Conservation (phyloP, 352 stramenopile species). For the Globisporangium megalacanthum region DNA sequence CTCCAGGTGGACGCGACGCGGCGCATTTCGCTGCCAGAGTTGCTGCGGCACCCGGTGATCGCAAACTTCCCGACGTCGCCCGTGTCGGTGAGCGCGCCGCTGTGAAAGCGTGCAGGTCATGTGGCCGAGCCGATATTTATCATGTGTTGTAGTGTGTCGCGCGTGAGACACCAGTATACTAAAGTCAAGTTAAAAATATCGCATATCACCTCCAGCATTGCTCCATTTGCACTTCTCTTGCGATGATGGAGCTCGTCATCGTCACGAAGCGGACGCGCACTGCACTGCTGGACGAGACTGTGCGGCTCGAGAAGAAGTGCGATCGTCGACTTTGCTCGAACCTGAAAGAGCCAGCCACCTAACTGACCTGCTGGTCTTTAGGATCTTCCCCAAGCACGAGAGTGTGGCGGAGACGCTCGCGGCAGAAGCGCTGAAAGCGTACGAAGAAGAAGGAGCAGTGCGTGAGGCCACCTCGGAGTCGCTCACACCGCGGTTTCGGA, state of each 20-base stretch:
- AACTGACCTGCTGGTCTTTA: not conserved
- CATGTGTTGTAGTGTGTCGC: slow-evolving; percentile 1
- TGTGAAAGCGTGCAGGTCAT: slow-evolving; percentile 1
- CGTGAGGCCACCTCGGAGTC: not conserved
- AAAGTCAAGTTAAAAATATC: slow-evolving; percentile 2
- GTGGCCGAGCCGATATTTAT: slow-evolving; percentile 11
- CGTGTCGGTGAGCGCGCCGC: slow-evolving; percentile 5
- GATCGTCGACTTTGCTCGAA: not conserved
- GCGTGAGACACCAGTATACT: not conserved
- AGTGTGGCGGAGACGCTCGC: slow-evolving; percentile 12
- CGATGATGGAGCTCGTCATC: slow-evolving; percentile 7
- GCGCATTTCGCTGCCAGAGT: slow-evolving; percentile 57
- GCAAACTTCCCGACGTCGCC: slow-evolving; percentile 8
- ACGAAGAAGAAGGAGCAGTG: not conserved
- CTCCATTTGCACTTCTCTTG: not conserved
- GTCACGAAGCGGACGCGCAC: slow-evolving; percentile 9
- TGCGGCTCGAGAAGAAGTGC: slow-evolving; percentile 14
- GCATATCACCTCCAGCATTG: not conserved
- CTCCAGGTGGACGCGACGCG: slow-evolving; percentile 47
- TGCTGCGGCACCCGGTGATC: slow-evolving; percentile 61
- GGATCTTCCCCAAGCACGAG: slow-evolving; percentile 15
- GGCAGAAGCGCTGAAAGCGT: slow-evolving; percentile 10
- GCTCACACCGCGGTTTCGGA: not conserved
- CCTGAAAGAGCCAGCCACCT: not conserved
- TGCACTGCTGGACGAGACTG: slow-evolving; percentile 7